Evolutionary conservation across 805 yeast species (phyloP), one percentile per base, ranked within the genome.

Genomic region (Clavispora carvajalis): DNA sequence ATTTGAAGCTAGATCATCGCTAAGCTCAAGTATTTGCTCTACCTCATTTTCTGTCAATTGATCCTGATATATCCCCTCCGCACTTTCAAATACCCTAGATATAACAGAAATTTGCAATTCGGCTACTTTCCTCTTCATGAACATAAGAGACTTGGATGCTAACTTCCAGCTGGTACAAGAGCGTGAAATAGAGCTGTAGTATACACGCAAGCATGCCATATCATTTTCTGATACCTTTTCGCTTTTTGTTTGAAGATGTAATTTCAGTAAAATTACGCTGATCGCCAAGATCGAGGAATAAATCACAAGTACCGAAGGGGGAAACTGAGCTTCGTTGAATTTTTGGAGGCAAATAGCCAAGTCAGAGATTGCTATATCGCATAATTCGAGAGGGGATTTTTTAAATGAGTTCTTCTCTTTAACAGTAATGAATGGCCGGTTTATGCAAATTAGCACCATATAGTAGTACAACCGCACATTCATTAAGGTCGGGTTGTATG

Each of bases 391-490:
- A 2, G 31, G 31, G n/a, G 31, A 28, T 3, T 16, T 28, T 11
- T 28, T 28, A 15, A 15, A 28, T 7, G 39, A 22, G 28, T 5
- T 6, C 12, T 26, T 22, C 11, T 31, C 13, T 36, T 34, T 16
- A 22, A 33, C 7, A 39, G 49, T 30, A 16, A 45, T 23, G 22
- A 49, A 51, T 5, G 53, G 48, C 21, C 47, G 25, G 33, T 47
- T 47, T 25, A 51, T 40, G 28, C 53, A 47, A 11, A 51, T 41
- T n/a, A 49, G 16, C 9, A 49, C 50, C 16, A 51, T 38, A 37
- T 45, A 49, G 33, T 49, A 49, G 43, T 39, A 47, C 5, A 51
- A 39, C n/a, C 44, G 34, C 38, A 43, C 47, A 38, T 49, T 49
- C 40, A 43, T 45, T 24, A 42, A 37, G 2, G 53, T 49, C 2